These are phyloP conservation scores for Eurotiales sp. DNA, from an alignment of 2,329 filamentous ascomycete genomes.

Conservation along the genomic window DNA sequence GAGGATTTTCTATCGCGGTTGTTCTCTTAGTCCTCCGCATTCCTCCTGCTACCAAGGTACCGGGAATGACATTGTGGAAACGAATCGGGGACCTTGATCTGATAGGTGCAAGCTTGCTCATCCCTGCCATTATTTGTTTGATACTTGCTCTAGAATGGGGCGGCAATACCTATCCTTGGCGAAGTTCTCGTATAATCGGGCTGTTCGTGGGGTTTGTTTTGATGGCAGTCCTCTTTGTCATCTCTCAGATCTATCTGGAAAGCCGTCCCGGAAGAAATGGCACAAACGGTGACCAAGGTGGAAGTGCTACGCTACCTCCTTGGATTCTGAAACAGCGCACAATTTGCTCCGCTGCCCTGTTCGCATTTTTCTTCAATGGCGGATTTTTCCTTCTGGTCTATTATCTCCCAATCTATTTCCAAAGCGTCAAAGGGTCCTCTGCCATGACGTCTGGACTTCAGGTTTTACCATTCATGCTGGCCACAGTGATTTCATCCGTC, in stretches of 20 bases:
- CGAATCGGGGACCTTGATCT: conserved; percentile 38
- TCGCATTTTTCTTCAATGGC: conserved; percentile 34
- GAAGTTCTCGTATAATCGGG: conserved; percentile 41
- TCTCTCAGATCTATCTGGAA: conserved; percentile 34
- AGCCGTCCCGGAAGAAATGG: conserved; percentile 18
- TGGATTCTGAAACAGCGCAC: conserved; percentile 37
- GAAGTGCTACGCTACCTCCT: conserved; percentile 21
- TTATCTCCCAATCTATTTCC: conserved; percentile 48
- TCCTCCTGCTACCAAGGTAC: neutral
- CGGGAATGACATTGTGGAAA: neutral
- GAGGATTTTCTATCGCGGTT: conserved; percentile 16
- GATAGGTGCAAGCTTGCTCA: conserved; percentile 37
- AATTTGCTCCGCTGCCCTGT: conserved; percentile 32
- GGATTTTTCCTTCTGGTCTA: conserved; percentile 39
- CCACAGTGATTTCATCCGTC: conserved; percentile 5
- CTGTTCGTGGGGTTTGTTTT: conserved; percentile 42
- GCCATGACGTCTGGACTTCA: conserved; percentile 40
- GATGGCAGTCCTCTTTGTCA: conserved; percentile 32
- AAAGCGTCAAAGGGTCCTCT: conserved; percentile 31
- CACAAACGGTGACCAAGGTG: neutral
- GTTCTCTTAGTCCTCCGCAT: neutral
- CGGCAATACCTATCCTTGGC: conserved; percentile 36
- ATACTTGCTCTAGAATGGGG: conserved; percentile 48
- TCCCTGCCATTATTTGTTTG: conserved; percentile 37
- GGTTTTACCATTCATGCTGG: conserved; percentile 32